Evolutionary conservation across 2,329 filamentous ascomycete species (phyloP).

Genomic region (Tolypocladium nubicola): DNA sequence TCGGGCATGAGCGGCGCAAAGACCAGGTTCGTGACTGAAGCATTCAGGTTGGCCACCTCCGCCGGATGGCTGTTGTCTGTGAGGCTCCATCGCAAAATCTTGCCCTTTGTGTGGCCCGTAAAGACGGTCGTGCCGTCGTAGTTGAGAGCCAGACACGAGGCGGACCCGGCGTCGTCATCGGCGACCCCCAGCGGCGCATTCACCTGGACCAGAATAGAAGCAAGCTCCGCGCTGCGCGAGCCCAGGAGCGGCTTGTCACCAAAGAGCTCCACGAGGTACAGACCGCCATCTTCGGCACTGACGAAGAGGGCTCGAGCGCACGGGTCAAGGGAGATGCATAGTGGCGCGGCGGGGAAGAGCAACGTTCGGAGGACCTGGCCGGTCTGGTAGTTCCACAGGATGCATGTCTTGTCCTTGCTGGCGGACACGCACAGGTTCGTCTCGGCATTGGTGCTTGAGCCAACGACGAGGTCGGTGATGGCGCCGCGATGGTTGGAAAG

Average conservation of each 20-base stretch:
- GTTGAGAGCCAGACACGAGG: constrained; percentile 59
- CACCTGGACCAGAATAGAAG: constrained; percentile 47
- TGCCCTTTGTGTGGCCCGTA: constrained; percentile 73
- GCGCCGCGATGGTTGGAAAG: constrained; percentile 68
- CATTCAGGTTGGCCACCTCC: constrained; percentile 61
- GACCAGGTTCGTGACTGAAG: constrained; percentile 71
- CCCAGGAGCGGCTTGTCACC: constrained; percentile 45
- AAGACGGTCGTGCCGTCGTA: constrained; percentile 75
- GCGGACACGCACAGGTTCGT: constrained; percentile 78
- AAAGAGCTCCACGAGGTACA: constrained; percentile 71
- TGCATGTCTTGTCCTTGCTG: constrained; percentile 76
- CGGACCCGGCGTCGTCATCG: constrained; percentile 52
- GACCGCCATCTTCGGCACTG: constrained; percentile 67
- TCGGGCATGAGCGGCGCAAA: constrained; percentile 53
- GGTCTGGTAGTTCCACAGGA: constrained; percentile 85
- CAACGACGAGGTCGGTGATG: constrained; percentile 53
- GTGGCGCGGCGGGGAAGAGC: constrained; percentile 62
- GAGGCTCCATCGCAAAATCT: constrained; percentile 72
- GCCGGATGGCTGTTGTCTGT: constrained; percentile 57
- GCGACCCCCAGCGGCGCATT: constrained; percentile 43
- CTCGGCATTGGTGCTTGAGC: constrained; percentile 55
- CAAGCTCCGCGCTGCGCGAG: constrained; percentile 37
- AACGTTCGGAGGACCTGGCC: constrained; percentile 71
- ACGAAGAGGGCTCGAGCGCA: constrained; percentile 75
- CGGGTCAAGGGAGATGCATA: constrained; percentile 68